phyloP scores from a whole-genome alignment of 441 rosid genomes.

The Metrosideros polymorpha region DNA sequence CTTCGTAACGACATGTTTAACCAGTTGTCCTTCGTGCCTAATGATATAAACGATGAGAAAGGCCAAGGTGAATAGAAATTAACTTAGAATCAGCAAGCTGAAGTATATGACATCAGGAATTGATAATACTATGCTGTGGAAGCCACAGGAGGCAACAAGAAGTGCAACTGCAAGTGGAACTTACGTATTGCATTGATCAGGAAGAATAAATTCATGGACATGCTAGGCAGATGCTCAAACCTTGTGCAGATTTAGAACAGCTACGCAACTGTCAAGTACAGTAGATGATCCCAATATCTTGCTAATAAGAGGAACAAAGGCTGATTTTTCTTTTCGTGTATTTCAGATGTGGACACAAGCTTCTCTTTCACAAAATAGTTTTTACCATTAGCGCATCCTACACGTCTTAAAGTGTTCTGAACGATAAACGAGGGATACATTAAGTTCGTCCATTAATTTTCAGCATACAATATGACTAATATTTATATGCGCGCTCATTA shows the following conservation, averaged over 20 bases:
- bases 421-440: too few relatives aligned
- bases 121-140: not conserved
- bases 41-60: not conserved
- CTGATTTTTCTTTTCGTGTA: too few relatives aligned
- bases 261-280: not conserved
- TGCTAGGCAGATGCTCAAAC: not conserved
- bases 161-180: not conserved
- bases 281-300: not conserved
- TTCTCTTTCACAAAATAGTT: not conserved
- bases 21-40: not conserved
- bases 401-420: too few relatives aligned
- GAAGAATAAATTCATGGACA: not conserved
- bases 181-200: not conserved
- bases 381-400: not conserved
- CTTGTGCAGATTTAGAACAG: not conserved
- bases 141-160: not conserved
- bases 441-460: too few relatives aligned
- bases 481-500: too few relatives aligned
- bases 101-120: not conserved
- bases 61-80: not conserved
- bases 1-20: fast-evolving
- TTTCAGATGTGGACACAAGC: not conserved
- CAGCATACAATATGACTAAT: too few relatives aligned
- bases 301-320: too few relatives aligned
- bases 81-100: not conserved